Percentiles rank a stretch among this genome's conserved stretches.
These are phyloP conservation scores for Candida quercuum DNA, from an alignment of 805 yeast genomes.

Conservation along the genomic window DNA sequence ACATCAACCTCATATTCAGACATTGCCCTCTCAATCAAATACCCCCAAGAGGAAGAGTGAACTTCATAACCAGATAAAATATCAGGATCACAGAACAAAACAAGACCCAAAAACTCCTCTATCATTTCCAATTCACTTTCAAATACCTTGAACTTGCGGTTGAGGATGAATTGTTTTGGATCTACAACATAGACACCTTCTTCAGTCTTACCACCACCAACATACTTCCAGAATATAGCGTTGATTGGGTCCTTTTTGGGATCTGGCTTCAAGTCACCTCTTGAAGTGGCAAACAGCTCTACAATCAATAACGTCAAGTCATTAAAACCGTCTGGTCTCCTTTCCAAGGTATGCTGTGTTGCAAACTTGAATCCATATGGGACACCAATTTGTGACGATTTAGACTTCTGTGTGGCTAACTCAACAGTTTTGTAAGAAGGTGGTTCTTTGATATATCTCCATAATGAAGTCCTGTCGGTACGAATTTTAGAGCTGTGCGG, in stretches of 20 bases:
- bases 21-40: slow-evolving; percentile 60
- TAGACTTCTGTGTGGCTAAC: slow-evolving; percentile 2
- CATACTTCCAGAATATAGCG: slow-evolving; percentile 60
- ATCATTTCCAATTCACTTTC: slow-evolving; percentile 57
- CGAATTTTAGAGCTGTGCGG: neutral
- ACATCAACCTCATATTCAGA: slow-evolving; percentile 45
- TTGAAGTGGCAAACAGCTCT: slow-evolving; percentile 62
- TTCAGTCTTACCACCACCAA: slow-evolving; percentile 33
- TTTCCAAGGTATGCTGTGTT: slow-evolving; percentile 27
- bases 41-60: slow-evolving; percentile 85
- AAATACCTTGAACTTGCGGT: slow-evolving; percentile 24
- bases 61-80: slow-evolving; percentile 82
- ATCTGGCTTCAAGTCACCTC: slow-evolving; percentile 52
- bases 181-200: slow-evolving; percentile 34
- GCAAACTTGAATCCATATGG: slow-evolving; percentile 36
- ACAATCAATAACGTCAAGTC: slow-evolving; percentile 53
- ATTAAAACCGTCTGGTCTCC: slow-evolving; percentile 36
- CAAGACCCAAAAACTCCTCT: slow-evolving; percentile 45
- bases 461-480: slow-evolving; percentile 13
- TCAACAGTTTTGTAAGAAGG: slow-evolving; percentile 40
- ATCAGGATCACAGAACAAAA: slow-evolving; percentile 76
- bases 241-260: slow-evolving; percentile 55
- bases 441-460: slow-evolving; percentile 45
- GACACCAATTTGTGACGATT: slow-evolving; percentile 40
- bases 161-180: slow-evolving; percentile 7